These are phyloP conservation scores for Diaporthe sp. DNA, from an alignment of 2,329 filamentous ascomycete genomes.

Conservation along the genomic window DNA sequence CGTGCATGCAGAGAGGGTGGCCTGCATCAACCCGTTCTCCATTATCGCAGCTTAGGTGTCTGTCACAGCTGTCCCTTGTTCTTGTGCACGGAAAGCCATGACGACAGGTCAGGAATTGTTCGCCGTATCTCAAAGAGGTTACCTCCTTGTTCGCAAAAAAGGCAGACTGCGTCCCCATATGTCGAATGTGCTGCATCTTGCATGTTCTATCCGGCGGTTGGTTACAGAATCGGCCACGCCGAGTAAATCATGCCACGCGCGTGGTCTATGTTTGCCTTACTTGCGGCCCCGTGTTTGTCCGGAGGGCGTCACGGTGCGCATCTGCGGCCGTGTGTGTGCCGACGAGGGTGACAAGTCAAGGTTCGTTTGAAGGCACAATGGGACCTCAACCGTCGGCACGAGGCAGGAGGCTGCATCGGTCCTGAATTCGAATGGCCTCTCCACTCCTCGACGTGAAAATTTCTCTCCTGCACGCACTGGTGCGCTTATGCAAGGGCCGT, in stretches of 20 bases:
- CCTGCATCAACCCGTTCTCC: slow-evolving; percentile 1
- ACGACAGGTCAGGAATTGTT: background rate
- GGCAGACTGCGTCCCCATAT: slow-evolving; percentile 1
- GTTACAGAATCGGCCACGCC: slow-evolving; percentile 23
- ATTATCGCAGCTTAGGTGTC: background rate
- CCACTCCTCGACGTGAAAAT: background rate
- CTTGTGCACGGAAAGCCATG: background rate
- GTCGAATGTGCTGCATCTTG: slow-evolving; percentile 26
- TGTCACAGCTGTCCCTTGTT: background rate
- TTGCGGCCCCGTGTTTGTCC: slow-evolving; percentile 1
- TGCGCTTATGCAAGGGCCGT: slow-evolving; percentile 24
- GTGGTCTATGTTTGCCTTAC: slow-evolving; percentile 7
- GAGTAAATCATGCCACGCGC: slow-evolving; percentile 1
- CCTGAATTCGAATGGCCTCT: background rate
- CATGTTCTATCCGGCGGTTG: slow-evolving; percentile 24
- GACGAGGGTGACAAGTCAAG: background rate
- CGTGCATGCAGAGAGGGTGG: slow-evolving; percentile 15
- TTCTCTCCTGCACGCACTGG: slow-evolving; percentile 19
- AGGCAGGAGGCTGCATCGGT: background rate
- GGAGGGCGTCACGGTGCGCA: background rate
- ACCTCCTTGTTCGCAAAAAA: background rate
- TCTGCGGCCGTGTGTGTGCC: background rate
- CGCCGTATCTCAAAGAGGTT: background rate
- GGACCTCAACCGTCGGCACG: background rate
- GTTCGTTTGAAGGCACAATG: slow-evolving; percentile 8